These are phyloP conservation scores for Pichia sp. DNA, from an alignment of 1,139 yeast species.

Conservation along the genomic window DNA sequence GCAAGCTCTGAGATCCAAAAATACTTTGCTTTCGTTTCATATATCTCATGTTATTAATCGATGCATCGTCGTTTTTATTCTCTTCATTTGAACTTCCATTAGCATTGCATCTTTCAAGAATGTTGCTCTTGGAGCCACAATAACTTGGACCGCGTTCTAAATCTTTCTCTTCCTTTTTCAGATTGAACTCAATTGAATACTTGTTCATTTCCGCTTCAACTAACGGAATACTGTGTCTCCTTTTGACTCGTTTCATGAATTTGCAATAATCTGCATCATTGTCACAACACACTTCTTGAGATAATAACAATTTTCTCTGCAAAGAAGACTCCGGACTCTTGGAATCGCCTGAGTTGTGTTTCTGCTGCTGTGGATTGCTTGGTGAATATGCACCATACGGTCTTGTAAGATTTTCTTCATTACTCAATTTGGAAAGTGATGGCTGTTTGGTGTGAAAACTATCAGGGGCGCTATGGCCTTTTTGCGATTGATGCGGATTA, in stretches of 20 bases:
- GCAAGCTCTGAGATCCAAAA: conserved; percentile 6
- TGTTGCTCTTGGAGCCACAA: background rate
- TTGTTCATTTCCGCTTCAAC: conserved; percentile 21
- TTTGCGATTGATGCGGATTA: too few species aligned
- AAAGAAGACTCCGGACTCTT: too few species aligned
- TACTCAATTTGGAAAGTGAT: background rate
- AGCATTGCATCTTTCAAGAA: background rate
- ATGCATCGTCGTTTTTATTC: background rate
- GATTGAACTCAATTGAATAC: conserved; percentile 17
- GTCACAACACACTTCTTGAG: too few species aligned
- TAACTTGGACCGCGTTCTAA: conserved; percentile 6
- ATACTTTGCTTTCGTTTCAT: conserved; percentile 4
- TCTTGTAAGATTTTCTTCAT: background rate
- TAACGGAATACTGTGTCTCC: conserved; percentile 26
- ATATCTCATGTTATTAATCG: background rate
- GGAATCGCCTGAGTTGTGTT: background rate
- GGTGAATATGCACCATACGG: background rate
- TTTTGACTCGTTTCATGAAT: conserved; percentile 19
- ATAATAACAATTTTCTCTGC: too few species aligned
- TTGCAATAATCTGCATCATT: conserved; percentile 7
- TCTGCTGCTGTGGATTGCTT: background rate
- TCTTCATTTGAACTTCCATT: background rate
- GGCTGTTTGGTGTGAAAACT: background rate
- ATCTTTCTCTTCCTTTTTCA: conserved; percentile 1
- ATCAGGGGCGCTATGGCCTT: too few species aligned